Evolutionary conservation across 768 basidiomycete species (phyloP).

Genomic region (Thelephora aurantiotincta): DNA sequence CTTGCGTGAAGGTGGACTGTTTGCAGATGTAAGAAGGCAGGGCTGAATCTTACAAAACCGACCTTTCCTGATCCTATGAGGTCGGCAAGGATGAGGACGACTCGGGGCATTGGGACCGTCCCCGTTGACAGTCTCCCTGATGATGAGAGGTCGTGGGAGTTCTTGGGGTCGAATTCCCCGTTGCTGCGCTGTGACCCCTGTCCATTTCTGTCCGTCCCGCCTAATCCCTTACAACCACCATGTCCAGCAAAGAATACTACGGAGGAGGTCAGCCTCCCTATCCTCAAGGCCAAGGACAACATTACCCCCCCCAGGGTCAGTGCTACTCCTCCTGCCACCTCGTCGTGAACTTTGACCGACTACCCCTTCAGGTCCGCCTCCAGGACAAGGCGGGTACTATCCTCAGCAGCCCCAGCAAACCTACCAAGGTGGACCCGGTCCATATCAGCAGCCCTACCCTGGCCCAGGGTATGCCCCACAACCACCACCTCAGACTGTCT

Average conservation of each 20-base stretch:
- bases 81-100: conserved; percentile 61
- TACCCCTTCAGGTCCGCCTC: conserved; percentile 28
- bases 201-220: conserved; percentile 5
- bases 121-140: too few species aligned
- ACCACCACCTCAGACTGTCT: conserved; percentile 67
- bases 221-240: conserved; percentile 8
- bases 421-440: conserved; percentile 33
- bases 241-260: conserved; percentile 70
- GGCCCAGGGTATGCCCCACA: conserved; percentile 34
- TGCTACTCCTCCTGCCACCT: not conserved
- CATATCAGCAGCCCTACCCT: conserved; percentile 21
- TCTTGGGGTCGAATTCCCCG: too few species aligned
- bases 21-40: conserved; percentile 12
- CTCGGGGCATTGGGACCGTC: conserved; percentile 13
- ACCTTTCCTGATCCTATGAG: conserved; percentile 41
- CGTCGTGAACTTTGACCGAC: conserved; percentile 11
- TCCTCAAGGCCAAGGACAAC: conserved; percentile 25
- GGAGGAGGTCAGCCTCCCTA: conserved; percentile 23
- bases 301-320: conserved; percentile 41
- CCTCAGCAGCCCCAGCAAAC: conserved; percentile 62
- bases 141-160: too few species aligned
- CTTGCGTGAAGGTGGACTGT: conserved; percentile 56
- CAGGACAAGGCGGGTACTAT: conserved; percentile 55
- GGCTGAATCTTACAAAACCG: not conserved
- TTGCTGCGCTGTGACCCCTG: not conserved